These are phyloP conservation scores for Backusella luteola DNA, from an alignment of 192 early-diverging fungal species.

Conservation along the genomic window DNA sequence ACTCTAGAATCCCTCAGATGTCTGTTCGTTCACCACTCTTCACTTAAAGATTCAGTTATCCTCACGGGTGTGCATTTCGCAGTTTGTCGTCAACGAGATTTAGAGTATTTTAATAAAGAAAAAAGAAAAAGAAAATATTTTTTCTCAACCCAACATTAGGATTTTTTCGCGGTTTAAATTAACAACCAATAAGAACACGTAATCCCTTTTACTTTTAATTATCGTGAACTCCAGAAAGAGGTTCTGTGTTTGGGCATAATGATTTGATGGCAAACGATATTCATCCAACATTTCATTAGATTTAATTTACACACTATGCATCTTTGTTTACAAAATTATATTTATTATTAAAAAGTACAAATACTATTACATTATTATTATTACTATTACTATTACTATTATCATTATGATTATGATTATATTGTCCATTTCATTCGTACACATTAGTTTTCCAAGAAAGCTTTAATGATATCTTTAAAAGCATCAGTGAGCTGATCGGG, in stretches of 20 bases:
- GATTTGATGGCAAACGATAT: too few relatives aligned
- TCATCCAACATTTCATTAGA: too few relatives aligned
- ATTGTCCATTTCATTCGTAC: not conserved
- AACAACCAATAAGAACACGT: too few relatives aligned
- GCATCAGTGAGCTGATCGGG: not conserved
- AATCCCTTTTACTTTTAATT: too few relatives aligned
- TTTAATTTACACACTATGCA: too few relatives aligned
- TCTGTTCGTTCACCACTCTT: slow-evolving; percentile 3
- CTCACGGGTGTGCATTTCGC: slow-evolving; percentile 5
- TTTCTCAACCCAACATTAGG: too few relatives aligned
- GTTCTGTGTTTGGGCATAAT: too few relatives aligned
- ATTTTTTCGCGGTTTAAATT: too few relatives aligned
- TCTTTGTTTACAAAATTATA: not conserved
- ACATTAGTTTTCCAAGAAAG: not conserved
- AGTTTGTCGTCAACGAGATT: not conserved
- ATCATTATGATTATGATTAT: not conserved
- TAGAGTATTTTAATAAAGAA: not conserved
- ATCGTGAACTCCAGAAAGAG: too few relatives aligned
- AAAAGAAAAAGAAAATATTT: not conserved
- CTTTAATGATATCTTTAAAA: not conserved
- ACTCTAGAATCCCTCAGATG: not conserved
- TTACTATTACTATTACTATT: not conserved
- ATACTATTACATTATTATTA: not conserved
- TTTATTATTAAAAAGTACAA: not conserved
- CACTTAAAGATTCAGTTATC: not conserved